These are phyloP conservation scores for Betula pendula DNA, from an alignment of 306 rosid genomes.

Conservation along the genomic window DNA sequence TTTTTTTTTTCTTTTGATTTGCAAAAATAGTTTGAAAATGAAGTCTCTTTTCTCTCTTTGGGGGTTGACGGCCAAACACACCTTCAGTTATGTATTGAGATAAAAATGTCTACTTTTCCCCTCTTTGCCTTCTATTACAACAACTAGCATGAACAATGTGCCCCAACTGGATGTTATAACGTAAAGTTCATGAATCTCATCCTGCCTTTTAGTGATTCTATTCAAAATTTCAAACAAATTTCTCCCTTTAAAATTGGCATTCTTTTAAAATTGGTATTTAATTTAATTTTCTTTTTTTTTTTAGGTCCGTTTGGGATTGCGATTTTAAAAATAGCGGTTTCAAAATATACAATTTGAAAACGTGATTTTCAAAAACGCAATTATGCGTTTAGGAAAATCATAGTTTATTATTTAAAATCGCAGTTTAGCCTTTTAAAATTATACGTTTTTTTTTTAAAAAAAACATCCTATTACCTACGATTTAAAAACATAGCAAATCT, in stretches of 20 bases:
- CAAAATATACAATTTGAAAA: no score
- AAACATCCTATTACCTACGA: no score
- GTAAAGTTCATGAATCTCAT: conserved; percentile 39
- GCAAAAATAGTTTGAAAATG: neutral
- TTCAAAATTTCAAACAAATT: neutral
- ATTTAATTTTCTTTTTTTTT: neutral
- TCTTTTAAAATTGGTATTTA: neutral
- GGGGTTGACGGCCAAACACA: neutral
- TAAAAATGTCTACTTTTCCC: no score
- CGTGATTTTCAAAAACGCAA: no score
- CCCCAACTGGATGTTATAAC: conserved; percentile 58
- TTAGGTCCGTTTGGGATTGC: no score
- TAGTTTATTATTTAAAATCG: no score
- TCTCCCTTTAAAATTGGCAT: neutral
- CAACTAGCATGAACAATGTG: conserved; percentile 27
- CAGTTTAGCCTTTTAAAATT: no score
- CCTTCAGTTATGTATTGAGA: no score
- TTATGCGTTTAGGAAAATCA: no score
- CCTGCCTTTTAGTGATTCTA: neutral
- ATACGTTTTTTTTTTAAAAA: no score
- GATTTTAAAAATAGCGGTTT: no score
- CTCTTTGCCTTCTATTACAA: neutral
- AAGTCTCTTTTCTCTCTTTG: neutral
- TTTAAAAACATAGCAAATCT: no score
- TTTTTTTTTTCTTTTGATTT: neutral